Conservation (phyloP, 495 filamentous ascomycete species). For the Tuber aestivum region DNA sequence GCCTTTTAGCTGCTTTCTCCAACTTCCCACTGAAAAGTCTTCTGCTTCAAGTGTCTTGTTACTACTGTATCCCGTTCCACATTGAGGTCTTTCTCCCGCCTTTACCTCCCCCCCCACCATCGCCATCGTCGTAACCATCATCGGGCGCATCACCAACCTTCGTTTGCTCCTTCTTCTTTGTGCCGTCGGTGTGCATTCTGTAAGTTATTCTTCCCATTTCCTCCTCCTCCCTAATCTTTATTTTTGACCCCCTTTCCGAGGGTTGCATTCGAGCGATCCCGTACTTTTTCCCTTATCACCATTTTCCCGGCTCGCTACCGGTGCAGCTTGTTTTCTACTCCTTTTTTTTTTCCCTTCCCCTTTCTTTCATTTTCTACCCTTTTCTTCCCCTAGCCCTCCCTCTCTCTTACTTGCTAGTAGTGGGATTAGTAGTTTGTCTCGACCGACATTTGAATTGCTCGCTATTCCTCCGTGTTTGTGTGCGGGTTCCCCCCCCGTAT, state of each 20-base stretch:
- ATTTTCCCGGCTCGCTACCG: conserved; percentile 3
- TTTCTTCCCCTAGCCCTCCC: neutral
- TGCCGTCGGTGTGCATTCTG: conserved; percentile 2
- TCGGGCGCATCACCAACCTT: conserved; percentile 3
- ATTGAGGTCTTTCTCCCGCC: neutral
- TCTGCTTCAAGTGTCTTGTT: neutral
- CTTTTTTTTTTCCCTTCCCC: neutral
- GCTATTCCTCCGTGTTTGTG: conserved; percentile 13
- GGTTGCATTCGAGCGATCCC: neutral
- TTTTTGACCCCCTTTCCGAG: conserved; percentile 3
- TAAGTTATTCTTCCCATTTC: conserved; percentile 1
- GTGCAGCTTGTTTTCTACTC: conserved; percentile 10
- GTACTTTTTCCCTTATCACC: neutral
- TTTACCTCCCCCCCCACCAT: neutral
- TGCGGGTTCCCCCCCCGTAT: conserved; percentile 12
- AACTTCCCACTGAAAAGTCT: neutral
- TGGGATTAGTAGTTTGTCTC: neutral
- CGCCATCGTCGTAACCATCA: neutral
- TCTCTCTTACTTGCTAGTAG: neutral
- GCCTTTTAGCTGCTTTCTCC: neutral
- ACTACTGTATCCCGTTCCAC: neutral
- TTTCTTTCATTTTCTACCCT: conserved; percentile 12
- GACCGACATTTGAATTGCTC: no score
- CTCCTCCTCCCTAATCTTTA: neutral
- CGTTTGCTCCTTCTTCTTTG: neutral